Conservation (phyloP, 352 stramenopile genomes). For the Globisporangium megalacanthum region DNA sequence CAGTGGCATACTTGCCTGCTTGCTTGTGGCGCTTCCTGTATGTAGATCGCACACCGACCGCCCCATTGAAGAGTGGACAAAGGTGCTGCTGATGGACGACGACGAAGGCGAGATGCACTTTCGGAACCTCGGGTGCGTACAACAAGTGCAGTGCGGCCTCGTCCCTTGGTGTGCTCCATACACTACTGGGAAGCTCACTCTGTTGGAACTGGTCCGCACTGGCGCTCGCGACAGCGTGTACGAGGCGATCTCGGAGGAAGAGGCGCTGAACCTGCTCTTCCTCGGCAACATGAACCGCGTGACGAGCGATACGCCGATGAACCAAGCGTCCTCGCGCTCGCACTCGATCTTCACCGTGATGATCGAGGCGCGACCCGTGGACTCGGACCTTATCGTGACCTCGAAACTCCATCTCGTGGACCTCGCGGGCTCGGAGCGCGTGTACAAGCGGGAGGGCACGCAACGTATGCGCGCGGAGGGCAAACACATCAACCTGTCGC, state of each 20-base stretch:
- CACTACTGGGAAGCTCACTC: not conserved
- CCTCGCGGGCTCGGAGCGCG: slow-evolving; percentile 93
- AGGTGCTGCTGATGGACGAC: slow-evolving; percentile 71
- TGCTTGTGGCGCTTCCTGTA: not conserved
- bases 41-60: slow-evolving; percentile 58
- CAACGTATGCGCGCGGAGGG: slow-evolving; percentile 91
- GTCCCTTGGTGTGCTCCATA: not conserved
- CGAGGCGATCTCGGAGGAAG: slow-evolving; percentile 84
- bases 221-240: slow-evolving; percentile 36
- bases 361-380: slow-evolving; percentile 72
- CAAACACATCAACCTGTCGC: slow-evolving; percentile 94
- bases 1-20: not conserved
- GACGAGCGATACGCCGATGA: slow-evolving; percentile 96
- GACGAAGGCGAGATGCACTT: slow-evolving; percentile 80
- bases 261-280: slow-evolving; percentile 95
- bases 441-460: slow-evolving; percentile 91
- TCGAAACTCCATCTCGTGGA: slow-evolving; percentile 95
- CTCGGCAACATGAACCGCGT: slow-evolving; percentile 95
- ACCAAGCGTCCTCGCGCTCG: slow-evolving; percentile 91
- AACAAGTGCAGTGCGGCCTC: too few species aligned
- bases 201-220: not conserved
- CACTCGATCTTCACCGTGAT: slow-evolving; percentile 97
- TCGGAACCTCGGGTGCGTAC: slow-evolving; percentile 50
- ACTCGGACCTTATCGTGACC: slow-evolving; percentile 72
- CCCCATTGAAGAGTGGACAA: slow-evolving; percentile 78